These are phyloP conservation scores for Phyllosticta citribraziliensis DNA, from an alignment of 2,329 filamentous ascomycete genomes.

Conservation along the genomic window DNA sequence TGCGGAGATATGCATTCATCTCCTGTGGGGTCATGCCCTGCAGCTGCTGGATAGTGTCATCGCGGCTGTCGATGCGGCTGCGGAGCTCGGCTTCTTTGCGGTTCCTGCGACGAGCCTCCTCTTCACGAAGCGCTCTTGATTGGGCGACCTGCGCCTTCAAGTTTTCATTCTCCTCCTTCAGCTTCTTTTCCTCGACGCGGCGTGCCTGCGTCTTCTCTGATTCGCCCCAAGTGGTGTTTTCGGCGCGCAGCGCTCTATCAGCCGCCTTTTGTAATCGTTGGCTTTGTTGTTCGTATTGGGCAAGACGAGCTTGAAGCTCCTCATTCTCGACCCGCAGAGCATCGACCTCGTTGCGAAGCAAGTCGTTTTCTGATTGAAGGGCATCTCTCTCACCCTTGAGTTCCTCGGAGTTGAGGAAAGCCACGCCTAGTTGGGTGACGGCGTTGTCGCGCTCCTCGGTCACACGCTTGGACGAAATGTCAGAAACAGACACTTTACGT, in stretches of 20 bases:
- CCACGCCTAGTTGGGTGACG: slow-evolving; percentile 51
- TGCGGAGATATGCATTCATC: slow-evolving; percentile 28
- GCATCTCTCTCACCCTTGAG: slow-evolving; percentile 36
- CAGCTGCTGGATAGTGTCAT: slow-evolving; percentile 31
- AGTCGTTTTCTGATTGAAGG: slow-evolving; percentile 25
- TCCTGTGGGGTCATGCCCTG: slow-evolving; percentile 27
- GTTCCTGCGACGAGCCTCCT: slow-evolving; percentile 28
- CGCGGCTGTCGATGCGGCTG: slow-evolving; percentile 23
- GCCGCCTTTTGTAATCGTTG: slow-evolving; percentile 24
- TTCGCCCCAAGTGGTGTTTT: slow-evolving; percentile 26
- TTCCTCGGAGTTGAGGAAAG: slow-evolving; percentile 48
- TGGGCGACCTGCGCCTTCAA: slow-evolving; percentile 66
- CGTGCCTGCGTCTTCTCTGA: slow-evolving; percentile 11
- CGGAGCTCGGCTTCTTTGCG: slow-evolving; percentile 24
- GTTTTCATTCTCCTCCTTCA: slow-evolving; percentile 60
- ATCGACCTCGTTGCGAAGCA: slow-evolving; percentile 25
- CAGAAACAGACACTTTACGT: slow-evolving; percentile 51
- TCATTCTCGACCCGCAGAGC: slow-evolving; percentile 16
- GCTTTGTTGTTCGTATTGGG: slow-evolving; percentile 25
- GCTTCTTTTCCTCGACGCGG: slow-evolving; percentile 39
- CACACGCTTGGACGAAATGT: slow-evolving; percentile 54
- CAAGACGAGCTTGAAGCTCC: slow-evolving; percentile 22
- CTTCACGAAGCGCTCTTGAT: slow-evolving; percentile 60
- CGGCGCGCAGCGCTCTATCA: slow-evolving; percentile 22
- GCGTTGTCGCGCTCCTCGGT: slow-evolving; percentile 56